These are phyloP conservation scores for Exophiala alcalophila DNA, from an alignment of 2,329 filamentous ascomycete genomes.

Conservation along the genomic window DNA sequence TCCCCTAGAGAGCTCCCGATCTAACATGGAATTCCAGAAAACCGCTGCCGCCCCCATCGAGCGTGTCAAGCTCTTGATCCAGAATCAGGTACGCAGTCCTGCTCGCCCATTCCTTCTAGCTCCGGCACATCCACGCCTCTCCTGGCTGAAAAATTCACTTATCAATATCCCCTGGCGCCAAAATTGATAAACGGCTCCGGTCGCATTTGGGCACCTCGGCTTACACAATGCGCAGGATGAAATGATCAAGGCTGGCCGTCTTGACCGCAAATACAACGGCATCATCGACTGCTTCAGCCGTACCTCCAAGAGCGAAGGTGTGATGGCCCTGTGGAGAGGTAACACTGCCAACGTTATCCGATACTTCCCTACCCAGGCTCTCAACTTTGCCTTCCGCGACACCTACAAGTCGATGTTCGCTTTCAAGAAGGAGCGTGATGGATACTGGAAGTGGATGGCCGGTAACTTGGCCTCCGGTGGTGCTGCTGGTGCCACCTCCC, in stretches of 20 bases:
- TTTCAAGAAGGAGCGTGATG: slow-evolving; percentile 99
- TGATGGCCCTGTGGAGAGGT: slow-evolving; percentile 95
- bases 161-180: slow-evolving; percentile 5
- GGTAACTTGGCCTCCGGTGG: slow-evolving; percentile 99
- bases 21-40: slow-evolving; percentile 54
- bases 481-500: slow-evolving; percentile 99
- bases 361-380: slow-evolving; percentile 99
- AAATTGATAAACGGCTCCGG: slow-evolving; percentile 4
- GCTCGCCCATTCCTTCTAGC: slow-evolving; percentile 1
- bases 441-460: slow-evolving; percentile 97
- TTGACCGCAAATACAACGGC: slow-evolving; percentile 93
- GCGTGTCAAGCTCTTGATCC: slow-evolving; percentile 99
- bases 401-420: slow-evolving; percentile 99
- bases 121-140: slow-evolving; percentile 4
- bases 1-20: not conserved
- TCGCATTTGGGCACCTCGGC: slow-evolving; percentile 1
- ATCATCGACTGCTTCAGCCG: slow-evolving; percentile 94
- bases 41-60: slow-evolving; percentile 99
- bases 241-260: slow-evolving; percentile 98
- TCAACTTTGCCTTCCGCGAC: slow-evolving; percentile 99
- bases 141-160: slow-evolving; percentile 6
- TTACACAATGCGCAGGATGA: slow-evolving; percentile 71
- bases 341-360: slow-evolving; percentile 99
- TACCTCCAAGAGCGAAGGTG: slow-evolving; percentile 86
- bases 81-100: slow-evolving; percentile 85